Base-by-base conservation (phyloP, 306 rosid species). In the Ziziphus jujuba region DNA sequence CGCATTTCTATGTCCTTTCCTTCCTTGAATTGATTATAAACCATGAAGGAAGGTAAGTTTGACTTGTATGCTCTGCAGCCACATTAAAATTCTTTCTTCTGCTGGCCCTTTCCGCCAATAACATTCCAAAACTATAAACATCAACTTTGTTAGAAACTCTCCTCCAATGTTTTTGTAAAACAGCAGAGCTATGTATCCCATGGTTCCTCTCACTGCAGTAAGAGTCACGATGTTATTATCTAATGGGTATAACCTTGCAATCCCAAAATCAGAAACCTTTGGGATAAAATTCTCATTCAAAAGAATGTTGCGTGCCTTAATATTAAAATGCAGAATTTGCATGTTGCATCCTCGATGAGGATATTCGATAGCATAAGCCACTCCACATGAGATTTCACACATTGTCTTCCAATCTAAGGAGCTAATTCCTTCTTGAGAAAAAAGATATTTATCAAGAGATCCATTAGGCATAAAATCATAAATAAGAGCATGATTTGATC, bases 281-380 rank as follows among this genome's bases (percentile, higher is more conserved):
- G 59, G 70, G 50, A 50, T 48, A 19, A 33, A 65, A 7, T 51
- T 34, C 2, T n/a, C 49, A 2, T 51, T 20, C 6, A 65, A 58
- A 50, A 65, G 70, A 65, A 50, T 33, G 59, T 65, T 65, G 70
- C 50, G 70, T 21, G 70, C 47, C 48, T 65, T 65, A 19, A 65
- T 33, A 34, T 65, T 59, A 3, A 65, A 65, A 20, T 65, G 70
- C 20, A 65, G 21, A 65, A 65, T 65, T 21, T 50, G 44, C 70
- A 65, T 50, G 15, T 65, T 58, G 15, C 59, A 65, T n/a, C 70
- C 59, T 50, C 14, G 47, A 20, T 65, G 69, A 0, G 49, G 21
- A 19, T 65, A 65, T 4, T 14, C 5, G 9, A 65, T 14, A n/a
- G n/a, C n/a, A n/a, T n/a, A n/a, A n/a, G n/a, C n/a, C n/a, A n/a